Base-by-base conservation (phyloP, 371 early-diverging fungal genomes). In the Syncephalastrum contaminatum region DNA sequence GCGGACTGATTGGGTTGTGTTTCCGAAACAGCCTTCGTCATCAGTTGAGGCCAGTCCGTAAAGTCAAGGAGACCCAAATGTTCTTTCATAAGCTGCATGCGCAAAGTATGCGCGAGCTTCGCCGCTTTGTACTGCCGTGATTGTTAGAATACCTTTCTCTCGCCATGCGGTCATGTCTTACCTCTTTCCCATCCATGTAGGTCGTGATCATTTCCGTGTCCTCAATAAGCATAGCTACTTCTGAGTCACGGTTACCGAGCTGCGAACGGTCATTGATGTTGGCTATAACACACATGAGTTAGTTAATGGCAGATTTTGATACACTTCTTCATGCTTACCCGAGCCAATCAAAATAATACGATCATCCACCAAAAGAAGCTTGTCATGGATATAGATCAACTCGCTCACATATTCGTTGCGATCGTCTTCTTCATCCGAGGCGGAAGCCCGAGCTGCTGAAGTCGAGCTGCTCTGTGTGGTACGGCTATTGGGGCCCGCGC, bases 341-440 rank as follows among this genome's bases (percentile, higher is more conserved):
- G 91, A 91, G 3, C 97, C 97, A 73, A 91, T 82, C 27, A 97
- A 71, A 27, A 88, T 88, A 54, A 82, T 80, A 7, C 82, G 79
- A 58, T 93, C 95, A 69, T 97, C 97, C 2, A 93, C 88, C 62
- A 97, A 93, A 86, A 96, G 83, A 41, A 95, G 61, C 64, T 97
- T 97, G 63, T 89, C 87, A 71, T 97, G 97, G 47, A 96, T 85
- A 65, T 97, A 96, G 40, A 95, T 70, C 48, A 90, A 80, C 66
- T 97, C 95, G 5, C 88, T 89, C 0, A 91, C 89, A 66, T 83
- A 82, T 52, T 72, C 64, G 30, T 69, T 66, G 16, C 70, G 58
- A 49, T 67, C 72, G 63, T 73, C 74, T n/a, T 51, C 15, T 50
- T 52, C 51, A 24, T 48, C 21, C 8, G 36, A 27, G 19, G 46